Evolutionary conservation across 169 alveolate species (phyloP).

Genomic region (Cryptosporidium viatorum): DNA sequence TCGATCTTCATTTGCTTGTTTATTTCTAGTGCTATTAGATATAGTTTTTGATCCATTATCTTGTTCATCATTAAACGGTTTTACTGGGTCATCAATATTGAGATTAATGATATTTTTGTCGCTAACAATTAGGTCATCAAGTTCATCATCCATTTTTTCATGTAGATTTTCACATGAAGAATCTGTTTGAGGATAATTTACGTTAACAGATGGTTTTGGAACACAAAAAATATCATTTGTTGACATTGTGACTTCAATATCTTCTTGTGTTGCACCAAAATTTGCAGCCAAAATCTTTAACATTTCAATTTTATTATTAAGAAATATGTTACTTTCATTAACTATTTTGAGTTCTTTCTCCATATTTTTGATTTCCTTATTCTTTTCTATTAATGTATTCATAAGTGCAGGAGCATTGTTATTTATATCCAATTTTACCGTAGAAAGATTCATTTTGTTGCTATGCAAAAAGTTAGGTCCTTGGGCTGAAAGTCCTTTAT

Average conservation of each 20-base stretch:
- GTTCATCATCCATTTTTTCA: slow-evolving; percentile 44
- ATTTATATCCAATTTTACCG: slow-evolving; percentile 43
- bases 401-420: slow-evolving; percentile 67
- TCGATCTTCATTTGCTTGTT: background rate
- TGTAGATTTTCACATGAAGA: slow-evolving; percentile 41
- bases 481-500: slow-evolving; percentile 64
- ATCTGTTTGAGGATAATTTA: slow-evolving; percentile 58
- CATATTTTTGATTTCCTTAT: slow-evolving; percentile 41
- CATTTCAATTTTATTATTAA: slow-evolving; percentile 62
- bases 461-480: slow-evolving; percentile 66
- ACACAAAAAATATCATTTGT: slow-evolving; percentile 39
- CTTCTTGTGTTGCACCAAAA: slow-evolving; percentile 68
- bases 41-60: background rate
- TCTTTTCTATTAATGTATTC: slow-evolving; percentile 63
- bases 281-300: slow-evolving; percentile 63
- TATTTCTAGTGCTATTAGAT: background rate
- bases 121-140: background rate
- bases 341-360: slow-evolving; percentile 46
- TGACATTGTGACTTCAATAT: slow-evolving; percentile 66
- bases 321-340: slow-evolving; percentile 32
- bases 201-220: slow-evolving; percentile 47
- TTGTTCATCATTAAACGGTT: background rate
- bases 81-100: background rate
- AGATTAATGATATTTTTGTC: slow-evolving; percentile 26
- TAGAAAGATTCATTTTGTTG: slow-evolving; percentile 46